Evolutionary conservation across 2,329 filamentous ascomycete genomes (phyloP), one percentile per base, ranked within the genome.

Genomic region (Pseudopyrenochaeta lycopersici): DNA sequence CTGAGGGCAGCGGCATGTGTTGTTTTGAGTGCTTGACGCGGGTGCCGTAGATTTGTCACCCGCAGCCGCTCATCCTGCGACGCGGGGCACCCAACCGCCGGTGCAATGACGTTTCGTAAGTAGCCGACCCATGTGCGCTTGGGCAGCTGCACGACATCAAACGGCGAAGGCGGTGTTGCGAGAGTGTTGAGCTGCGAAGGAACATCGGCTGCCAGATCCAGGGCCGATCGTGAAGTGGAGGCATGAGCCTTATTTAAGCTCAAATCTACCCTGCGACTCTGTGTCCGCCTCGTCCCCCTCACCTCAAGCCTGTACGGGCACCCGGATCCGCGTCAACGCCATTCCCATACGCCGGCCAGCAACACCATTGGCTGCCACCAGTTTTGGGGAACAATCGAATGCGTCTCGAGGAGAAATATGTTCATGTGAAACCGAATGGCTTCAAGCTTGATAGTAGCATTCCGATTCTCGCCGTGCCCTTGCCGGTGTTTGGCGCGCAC

Each of bases 381-480:
- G 46, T 29, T 36, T 32, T 5, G 17, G 44, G n/a, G 32, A 47
- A 39, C 44, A 30, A 50, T 43, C 29, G 20, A 47, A 30, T 47
- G 30, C 43, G 36, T 43, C 35, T 32, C 39, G 32, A 32, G 36
- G 35, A 29, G 14, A 15, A 4, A 14, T 23, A 48, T 49, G 40
- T 52, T 42, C 52, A 49, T 56, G 46, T 45, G 46, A 54, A 44
- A 35, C 18, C 36, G 15, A 31, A 38, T 18, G 11, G 27, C 35
- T 39, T 29, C 20, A n/a, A 42, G 31, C 17, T 10, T 38, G 10
- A 33, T 46, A 20, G 21, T 40, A 18, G 44, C 33, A 35, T 58
- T 61, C 56, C 58, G 58, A 42, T 31, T 56, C 58, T 47, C 46
- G 52, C 54, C 58, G 54, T 30, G 11, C n/a, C 14, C 7, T 17